A percentile compares a stretch with the other conserved stretches of the same genome.
Conservation (phyloP, 352 stramenopile species). For the Albugo laibachii region DNA sequence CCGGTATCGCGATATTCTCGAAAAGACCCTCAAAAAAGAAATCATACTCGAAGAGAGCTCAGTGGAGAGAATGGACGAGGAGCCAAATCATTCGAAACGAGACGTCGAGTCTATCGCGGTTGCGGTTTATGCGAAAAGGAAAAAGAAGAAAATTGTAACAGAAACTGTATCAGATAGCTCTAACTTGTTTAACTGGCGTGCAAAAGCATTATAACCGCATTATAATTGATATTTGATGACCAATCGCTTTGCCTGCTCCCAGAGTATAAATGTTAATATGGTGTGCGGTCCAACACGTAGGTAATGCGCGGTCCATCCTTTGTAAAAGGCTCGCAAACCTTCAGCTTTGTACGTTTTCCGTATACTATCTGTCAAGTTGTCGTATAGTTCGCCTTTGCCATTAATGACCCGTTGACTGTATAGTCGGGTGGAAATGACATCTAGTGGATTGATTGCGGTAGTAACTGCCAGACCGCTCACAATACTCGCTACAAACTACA, state of each 20-base stretch:
- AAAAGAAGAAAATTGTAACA: no score
- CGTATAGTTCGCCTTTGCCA: slow-evolving; percentile 66
- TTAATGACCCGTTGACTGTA: slow-evolving; percentile 79
- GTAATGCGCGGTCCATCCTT: slow-evolving; percentile 75
- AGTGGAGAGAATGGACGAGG: no score
- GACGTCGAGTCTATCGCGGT: no score
- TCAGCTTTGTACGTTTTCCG: slow-evolving; percentile 60
- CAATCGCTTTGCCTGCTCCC: slow-evolving; percentile 64
- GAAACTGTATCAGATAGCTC: no score
- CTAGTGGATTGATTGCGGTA: slow-evolving; percentile 77
- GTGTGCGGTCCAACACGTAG: slow-evolving; percentile 73
- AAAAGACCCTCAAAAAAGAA: no score
- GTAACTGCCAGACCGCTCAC: slow-evolving; percentile 62
- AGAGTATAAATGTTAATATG: slow-evolving; percentile 75
- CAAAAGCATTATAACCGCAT: no score
- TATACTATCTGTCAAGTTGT: slow-evolving; percentile 52
- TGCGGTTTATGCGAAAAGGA: no score
- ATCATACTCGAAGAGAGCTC: no score
- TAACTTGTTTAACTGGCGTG: no score
- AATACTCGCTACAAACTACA: slow-evolving; percentile 30
- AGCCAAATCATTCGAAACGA: no score
- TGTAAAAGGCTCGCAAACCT: slow-evolving; percentile 67
- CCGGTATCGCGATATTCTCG: no score
- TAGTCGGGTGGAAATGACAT: slow-evolving; percentile 70
- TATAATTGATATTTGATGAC: slow-evolving; percentile 2